These are phyloP conservation scores for Nitzschia sp. DNA, from an alignment of 108 stramenopile genomes.

Conservation along the genomic window DNA sequence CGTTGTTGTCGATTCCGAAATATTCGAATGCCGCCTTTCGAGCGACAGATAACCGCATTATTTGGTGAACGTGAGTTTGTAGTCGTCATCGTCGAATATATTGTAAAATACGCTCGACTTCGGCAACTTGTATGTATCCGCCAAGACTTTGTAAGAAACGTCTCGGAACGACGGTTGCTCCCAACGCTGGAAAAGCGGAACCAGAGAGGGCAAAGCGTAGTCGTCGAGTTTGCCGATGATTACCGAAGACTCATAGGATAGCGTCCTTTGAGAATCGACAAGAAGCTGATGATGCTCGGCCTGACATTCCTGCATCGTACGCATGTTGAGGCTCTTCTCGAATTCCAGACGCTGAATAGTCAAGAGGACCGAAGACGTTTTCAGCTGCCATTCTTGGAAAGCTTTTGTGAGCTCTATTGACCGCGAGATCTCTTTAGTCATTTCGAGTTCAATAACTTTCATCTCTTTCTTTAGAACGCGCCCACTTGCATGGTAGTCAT, in stretches of 20 bases:
- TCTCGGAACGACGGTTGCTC: not conserved
- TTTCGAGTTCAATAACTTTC: not conserved
- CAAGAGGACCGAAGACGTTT: not conserved
- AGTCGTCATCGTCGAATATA: constrained; percentile 14
- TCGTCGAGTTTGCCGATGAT: not conserved
- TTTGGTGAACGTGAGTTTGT: constrained; percentile 8
- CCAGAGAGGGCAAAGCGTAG: not conserved
- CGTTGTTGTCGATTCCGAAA: too few species aligned
- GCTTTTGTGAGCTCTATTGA: not conserved
- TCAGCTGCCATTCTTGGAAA: not conserved
- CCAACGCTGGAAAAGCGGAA: not conserved
- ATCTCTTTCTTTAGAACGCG: constrained; percentile 7
- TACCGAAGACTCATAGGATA: not conserved
- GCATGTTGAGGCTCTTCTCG: not conserved
- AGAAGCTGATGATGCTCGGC: not conserved
- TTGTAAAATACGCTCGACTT: constrained; percentile 10
- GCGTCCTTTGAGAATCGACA: not conserved
- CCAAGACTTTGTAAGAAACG: not conserved
- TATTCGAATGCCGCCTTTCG: too few species aligned
- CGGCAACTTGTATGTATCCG: not conserved
- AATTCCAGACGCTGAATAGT: constrained; percentile 1
- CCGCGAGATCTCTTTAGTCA: not conserved
- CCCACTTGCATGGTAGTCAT: constrained; percentile 6
- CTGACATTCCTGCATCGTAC: not conserved
- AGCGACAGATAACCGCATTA: too few species aligned